Evolutionary conservation across 2,329 filamentous ascomycete genomes (phyloP), one percentile per base, ranked within the genome.

Genomic region (Talaromyces sp.): DNA sequence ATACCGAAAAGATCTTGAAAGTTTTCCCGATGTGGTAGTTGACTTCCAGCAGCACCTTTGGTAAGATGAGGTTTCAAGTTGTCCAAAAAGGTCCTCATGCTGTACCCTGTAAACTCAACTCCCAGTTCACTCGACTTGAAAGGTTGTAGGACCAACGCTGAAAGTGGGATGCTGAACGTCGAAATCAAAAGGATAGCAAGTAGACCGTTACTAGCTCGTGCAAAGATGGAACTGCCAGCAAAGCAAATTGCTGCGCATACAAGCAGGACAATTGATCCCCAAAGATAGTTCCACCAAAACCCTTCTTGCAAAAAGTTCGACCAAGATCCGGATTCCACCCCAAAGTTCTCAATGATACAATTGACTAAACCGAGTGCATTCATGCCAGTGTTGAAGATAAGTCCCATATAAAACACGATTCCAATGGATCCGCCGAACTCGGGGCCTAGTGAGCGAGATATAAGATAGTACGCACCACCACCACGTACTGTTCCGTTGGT

Each of bases 351-450:
- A 61, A 87, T 87, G 65, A 96, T 83, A 72, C 91, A 96, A 78
- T 95, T 91, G 68, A 96, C 86, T 54, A 96, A 82, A 80, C 92
- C 92, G 51, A 96, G 91, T 27, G 93, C 87, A 73, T 96, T 96
- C 83, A 96, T 86, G 43, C 91, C 91, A 1, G 92, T 93, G 74
- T 94, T 96, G 73, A 96, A 87, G 1, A 91, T 89, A 69, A 92
- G 91, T n/a, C 92, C 91, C n/a, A 96, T 82, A 75, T 95, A 96
- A 77, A 96, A 96, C 13, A 96, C 86, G 27, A 96, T 84, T 1
- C 92, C 92, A 68, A 96, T 96, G 1, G 91, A 92, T 17, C 92
- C 92, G 29, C 92, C 92, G 74, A 96, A 96, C 72, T 96, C 92
- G 6, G 92, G 92, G 0, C 92, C 92, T 3, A 96, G 80, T 53